phyloP scores from a whole-genome alignment of 2,329 filamentous ascomycete genomes.

The Helicocarpus griseus region DNA sequence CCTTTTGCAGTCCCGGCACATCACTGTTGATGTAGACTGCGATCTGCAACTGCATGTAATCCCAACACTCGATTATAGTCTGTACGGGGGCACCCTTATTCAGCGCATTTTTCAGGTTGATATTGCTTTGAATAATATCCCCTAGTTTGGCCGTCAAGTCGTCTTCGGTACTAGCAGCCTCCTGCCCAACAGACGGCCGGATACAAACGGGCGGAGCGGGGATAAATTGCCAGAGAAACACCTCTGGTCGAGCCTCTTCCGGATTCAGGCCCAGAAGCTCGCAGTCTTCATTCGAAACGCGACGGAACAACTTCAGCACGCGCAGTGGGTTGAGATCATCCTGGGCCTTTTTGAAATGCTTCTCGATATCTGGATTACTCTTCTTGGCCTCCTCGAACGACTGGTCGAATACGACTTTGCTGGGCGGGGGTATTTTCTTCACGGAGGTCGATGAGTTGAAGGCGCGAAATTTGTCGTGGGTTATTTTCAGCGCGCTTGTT shows the following conservation, averaged over 20 bases:
- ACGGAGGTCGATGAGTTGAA: slow-evolving; percentile 82
- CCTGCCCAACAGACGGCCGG: slow-evolving; percentile 85
- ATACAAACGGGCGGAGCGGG: slow-evolving; percentile 92
- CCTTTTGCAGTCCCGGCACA: slow-evolving; percentile 82
- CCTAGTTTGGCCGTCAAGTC: slow-evolving; percentile 95
- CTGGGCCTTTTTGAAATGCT: slow-evolving; percentile 82
- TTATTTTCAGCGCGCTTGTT: slow-evolving; percentile 72
- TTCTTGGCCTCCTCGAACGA: slow-evolving; percentile 75
- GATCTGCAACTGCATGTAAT: slow-evolving; percentile 88
- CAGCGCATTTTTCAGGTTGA: slow-evolving; percentile 72
- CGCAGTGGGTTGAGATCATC: slow-evolving; percentile 88
- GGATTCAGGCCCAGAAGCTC: slow-evolving; percentile 85
- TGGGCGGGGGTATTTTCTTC: slow-evolving; percentile 71
- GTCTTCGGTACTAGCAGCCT: slow-evolving; percentile 88
- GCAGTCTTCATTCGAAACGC: slow-evolving; percentile 74
- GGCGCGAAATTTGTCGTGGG: slow-evolving; percentile 82
- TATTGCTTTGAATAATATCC: slow-evolving; percentile 89
- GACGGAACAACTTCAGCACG: slow-evolving; percentile 84
- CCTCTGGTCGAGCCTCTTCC: slow-evolving; percentile 78
- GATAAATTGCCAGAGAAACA: slow-evolving; percentile 95
- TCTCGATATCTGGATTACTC: slow-evolving; percentile 72
- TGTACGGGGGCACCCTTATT: slow-evolving; percentile 74
- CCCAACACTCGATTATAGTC: slow-evolving; percentile 97
- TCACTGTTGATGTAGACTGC: slow-evolving; percentile 98
- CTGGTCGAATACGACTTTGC: slow-evolving; percentile 75